Conservation (phyloP, 306 rosid species). For the Myrica gale region DNA sequence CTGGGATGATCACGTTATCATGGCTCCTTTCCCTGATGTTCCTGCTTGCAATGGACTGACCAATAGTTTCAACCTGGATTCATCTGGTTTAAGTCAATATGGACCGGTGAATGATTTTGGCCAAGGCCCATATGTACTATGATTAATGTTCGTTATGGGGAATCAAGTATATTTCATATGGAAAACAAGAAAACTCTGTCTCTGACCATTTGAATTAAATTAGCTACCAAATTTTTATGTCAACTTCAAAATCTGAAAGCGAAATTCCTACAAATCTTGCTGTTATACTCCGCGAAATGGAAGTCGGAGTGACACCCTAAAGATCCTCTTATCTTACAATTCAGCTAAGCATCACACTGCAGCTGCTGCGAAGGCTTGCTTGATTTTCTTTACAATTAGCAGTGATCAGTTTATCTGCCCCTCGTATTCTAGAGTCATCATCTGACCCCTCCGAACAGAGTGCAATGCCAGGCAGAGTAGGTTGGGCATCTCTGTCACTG, state of each 20-base stretch:
- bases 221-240: too few species aligned
- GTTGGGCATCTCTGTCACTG: constrained; percentile 24
- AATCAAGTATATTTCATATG: background rate
- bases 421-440: background rate
- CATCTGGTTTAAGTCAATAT: constrained; percentile 44
- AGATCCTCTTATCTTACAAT: background rate
- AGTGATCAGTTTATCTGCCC: too few species aligned
- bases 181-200: background rate
- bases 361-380: background rate
- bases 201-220: too few species aligned
- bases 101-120: constrained; percentile 50
- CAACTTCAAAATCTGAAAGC: background rate
- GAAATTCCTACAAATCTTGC: background rate
- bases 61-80: constrained; percentile 41
- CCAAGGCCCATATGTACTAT: constrained; percentile 57
- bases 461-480: constrained; percentile 29
- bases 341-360: background rate
- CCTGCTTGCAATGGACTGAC: constrained; percentile 44
- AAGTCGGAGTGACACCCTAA: background rate
- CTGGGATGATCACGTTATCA: constrained; percentile 31
- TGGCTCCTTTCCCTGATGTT: constrained; percentile 44
- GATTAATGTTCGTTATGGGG: constrained; percentile 7
- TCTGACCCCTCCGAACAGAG: constrained; percentile 8
- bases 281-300: background rate
- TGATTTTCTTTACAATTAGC: background rate